Percentiles rank a stretch among this genome's conserved stretches.
Evolutionary conservation across 129 eudicot genomes (phyloP).

Genomic region (Smallanthus sonchifolius): DNA sequence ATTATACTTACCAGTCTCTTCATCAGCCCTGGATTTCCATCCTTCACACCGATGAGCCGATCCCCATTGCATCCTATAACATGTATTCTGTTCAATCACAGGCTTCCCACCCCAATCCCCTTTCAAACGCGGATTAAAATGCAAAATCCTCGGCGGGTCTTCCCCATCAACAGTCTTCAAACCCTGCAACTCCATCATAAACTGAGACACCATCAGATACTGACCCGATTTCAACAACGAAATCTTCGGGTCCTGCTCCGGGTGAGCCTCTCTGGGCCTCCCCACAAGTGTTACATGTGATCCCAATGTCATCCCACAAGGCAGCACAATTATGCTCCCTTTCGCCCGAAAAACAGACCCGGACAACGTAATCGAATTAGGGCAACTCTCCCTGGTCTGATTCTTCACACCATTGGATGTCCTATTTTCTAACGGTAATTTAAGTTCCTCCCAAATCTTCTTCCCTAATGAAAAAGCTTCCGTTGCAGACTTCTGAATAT

Average conservation of each 20-base stretch:
- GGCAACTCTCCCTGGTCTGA: constrained; percentile 48
- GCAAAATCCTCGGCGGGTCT: constrained; percentile 86
- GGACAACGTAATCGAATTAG: constrained; percentile 53
- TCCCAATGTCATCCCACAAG: constrained; percentile 89
- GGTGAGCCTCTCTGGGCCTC: constrained; percentile 58
- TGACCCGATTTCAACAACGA: constrained; percentile 71
- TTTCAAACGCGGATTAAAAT: constrained; percentile 85
- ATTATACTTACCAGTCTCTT: constrained; percentile 69
- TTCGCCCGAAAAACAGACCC: constrained; percentile 47
- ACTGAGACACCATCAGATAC: constrained; percentile 74
- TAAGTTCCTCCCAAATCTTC: constrained; percentile 59
- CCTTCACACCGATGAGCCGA: constrained; percentile 81
- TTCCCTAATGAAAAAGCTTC: constrained; percentile 66
- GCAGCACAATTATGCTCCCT: constrained; percentile 61
- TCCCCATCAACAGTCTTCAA: constrained; percentile 87
- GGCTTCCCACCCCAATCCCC: constrained; percentile 96
- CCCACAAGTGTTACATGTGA: constrained; percentile 74
- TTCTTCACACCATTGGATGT: constrained; percentile 14
- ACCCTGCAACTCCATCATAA: constrained; percentile 91
- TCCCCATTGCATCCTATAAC: constrained; percentile 93
- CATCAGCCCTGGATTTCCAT: constrained; percentile 76
- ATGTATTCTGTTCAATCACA: constrained; percentile 88
- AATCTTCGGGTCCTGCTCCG: constrained; percentile 70
- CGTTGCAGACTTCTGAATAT: constrained; percentile 58
- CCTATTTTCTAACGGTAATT: constrained; percentile 8